These are phyloP conservation scores for Colletotrichum tanaceti DNA, from an alignment of 2,329 filamentous ascomycete species.

Conservation along the genomic window DNA sequence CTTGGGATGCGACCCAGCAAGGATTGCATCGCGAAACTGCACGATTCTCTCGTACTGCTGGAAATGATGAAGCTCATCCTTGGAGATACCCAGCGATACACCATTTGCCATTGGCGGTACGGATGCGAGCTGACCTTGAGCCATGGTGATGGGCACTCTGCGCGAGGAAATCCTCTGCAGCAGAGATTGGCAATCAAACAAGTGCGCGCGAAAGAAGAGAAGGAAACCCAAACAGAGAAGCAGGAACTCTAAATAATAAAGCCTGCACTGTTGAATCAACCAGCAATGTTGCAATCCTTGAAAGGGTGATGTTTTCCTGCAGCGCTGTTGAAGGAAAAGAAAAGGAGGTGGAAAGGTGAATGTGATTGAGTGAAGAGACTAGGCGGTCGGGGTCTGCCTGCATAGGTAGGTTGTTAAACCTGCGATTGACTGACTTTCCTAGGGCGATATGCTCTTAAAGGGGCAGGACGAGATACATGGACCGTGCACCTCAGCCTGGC, in stretches of 20 bases:
- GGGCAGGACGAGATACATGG: neutral
- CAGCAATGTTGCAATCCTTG: slow-evolving; percentile 2
- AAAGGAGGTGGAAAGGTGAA: slow-evolving; percentile 16
- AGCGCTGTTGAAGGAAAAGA: slow-evolving; percentile 14
- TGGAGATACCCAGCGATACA: slow-evolving; percentile 48
- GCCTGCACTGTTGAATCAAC: slow-evolving; percentile 8
- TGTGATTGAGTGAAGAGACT: neutral
- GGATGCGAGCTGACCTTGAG: slow-evolving; percentile 37
- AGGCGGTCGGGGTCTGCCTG: neutral
- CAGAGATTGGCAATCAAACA: slow-evolving; percentile 22
- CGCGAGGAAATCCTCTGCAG: slow-evolving; percentile 13
- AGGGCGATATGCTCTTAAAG: slow-evolving; percentile 17
- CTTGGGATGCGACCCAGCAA: slow-evolving; percentile 78
- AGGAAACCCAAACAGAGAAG: slow-evolving; percentile 15
- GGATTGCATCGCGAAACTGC: slow-evolving; percentile 81
- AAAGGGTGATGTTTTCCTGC: slow-evolving; percentile 3
- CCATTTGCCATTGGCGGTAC: slow-evolving; percentile 42
- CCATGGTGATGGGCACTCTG: slow-evolving; percentile 32
- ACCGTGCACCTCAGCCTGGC: slow-evolving; percentile 6
- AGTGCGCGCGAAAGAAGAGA: slow-evolving; percentile 25
- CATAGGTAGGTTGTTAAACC: no score
- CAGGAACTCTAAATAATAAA: slow-evolving; percentile 14
- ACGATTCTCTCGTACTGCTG: slow-evolving; percentile 84
- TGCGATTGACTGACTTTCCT: neutral
- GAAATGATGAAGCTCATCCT: slow-evolving; percentile 67